Base-by-base conservation (phyloP, 768 basidiomycete genomes). In the Leucosporidium yakuticum region DNA sequence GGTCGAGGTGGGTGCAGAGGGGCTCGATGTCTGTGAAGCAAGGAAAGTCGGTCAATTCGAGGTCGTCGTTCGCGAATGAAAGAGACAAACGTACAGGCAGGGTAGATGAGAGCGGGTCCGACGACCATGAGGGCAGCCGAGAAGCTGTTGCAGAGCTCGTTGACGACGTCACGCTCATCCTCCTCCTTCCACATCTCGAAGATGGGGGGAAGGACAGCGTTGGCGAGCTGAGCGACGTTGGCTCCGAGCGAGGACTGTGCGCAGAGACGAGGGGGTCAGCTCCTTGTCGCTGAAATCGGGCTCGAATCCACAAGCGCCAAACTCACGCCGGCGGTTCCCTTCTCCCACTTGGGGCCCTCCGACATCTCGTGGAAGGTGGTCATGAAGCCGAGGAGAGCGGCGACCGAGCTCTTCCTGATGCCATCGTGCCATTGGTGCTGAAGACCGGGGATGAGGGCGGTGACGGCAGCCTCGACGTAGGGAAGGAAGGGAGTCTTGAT, bases 141-240 rank as follows among this genome's bases (percentile, higher is more conserved):
- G 63, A 99, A 84, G 65, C 88, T 88, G 70, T 89, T 84, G 78
- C 93, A 97, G 36, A 98, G 83, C 51, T 88, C 81, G 62, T 91
- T 88, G 49, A 89, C 93, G 65, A 98, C 95, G 69, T 85, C 84
- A 82, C 77, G 96, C 92, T 97, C 92, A 76, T 99, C 96, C 80
- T 99, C 96, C 4, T 87, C 85, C 75, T 89, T 87, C 79, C 90
- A 95, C 86, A 92, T 87, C 63, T 93, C 89, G 68, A 97, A 77
- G 36, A 98, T 83, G 31, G 86, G 84, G 11, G 83, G 83, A 55
- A 98, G 77, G 54, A 87, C 83, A 73, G 90, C 88, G 8, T 83
- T 83, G 67, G 91, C 86, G 56, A 98, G 84, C 73, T 91, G 86
- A 74, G 84, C 86, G 73, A 97, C 89, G 58, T 85, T 44, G 81